phyloP scores from a whole-genome alignment of 2,329 filamentous ascomycete species.

The Aulographum hederae region DNA sequence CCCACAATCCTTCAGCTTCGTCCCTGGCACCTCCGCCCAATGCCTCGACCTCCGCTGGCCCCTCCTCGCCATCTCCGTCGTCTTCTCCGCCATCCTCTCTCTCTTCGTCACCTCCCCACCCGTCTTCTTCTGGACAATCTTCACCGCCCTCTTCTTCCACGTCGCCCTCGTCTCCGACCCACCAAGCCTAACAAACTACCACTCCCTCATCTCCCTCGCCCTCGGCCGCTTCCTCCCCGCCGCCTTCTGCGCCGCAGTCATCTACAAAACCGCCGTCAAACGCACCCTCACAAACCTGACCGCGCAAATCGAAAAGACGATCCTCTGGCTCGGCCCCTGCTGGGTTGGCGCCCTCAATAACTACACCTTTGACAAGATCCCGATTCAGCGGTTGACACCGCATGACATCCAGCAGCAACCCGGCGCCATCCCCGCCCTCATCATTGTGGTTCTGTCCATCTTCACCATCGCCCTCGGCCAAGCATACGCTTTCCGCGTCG shows the following conservation, averaged over 20 bases:
- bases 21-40: constrained; percentile 43
- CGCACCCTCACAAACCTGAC: constrained; percentile 54
- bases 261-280: constrained; percentile 67
- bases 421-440: constrained; percentile 66
- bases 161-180: constrained; percentile 81
- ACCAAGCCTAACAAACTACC: constrained; percentile 47
- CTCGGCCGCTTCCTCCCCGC: constrained; percentile 73
- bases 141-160: constrained; percentile 72
- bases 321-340: constrained; percentile 76
- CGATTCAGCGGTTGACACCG: constrained; percentile 76
- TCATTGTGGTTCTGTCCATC: constrained; percentile 57
- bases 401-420: constrained; percentile 82
- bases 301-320: constrained; percentile 74
- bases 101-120: constrained; percentile 64
- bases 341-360: constrained; percentile 90
- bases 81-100: constrained; percentile 60
- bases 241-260: constrained; percentile 70
- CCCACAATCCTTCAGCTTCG: constrained; percentile 68
- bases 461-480: constrained; percentile 53
- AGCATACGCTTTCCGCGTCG: constrained; percentile 69
- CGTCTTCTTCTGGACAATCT: constrained; percentile 72
- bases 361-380: constrained; percentile 88
- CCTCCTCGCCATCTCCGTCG: constrained; percentile 61
- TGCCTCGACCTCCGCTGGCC: constrained; percentile 71
- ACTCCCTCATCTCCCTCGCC: constrained; percentile 57